Conservation (phyloP, 2,329 filamentous ascomycete genomes). For the Calonectria multiphialidica region DNA sequence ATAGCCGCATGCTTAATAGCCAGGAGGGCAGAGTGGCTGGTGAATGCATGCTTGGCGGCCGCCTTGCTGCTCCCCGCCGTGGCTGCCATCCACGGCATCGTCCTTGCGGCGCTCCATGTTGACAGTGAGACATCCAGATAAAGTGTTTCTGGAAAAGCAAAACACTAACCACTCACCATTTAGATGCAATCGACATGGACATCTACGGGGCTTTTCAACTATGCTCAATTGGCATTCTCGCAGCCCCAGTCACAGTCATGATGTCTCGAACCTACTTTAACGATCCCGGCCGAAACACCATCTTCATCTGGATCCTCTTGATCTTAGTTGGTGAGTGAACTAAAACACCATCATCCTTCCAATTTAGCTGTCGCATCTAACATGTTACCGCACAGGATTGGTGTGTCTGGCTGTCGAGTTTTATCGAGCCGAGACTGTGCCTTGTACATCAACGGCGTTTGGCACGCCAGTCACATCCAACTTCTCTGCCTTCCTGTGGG, state of each 20-base stretch:
- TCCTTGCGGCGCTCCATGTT: conserved; percentile 70
- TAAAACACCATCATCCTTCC: fast-evolving
- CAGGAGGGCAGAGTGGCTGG: conserved; percentile 71
- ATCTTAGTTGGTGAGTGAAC: conserved; percentile 65
- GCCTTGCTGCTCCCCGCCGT: conserved; percentile 73
- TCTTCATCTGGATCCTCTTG: conserved; percentile 75
- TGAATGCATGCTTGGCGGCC: conserved; percentile 72
- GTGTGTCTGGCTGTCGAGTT: conserved; percentile 75
- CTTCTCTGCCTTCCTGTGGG: conserved; percentile 58
- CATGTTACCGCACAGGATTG: conserved; percentile 55
- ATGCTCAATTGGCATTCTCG: conserved; percentile 74
- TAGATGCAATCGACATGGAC: conserved; percentile 76
- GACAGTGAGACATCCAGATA: conserved; percentile 60
- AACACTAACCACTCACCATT: background rate
- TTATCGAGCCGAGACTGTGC: conserved; percentile 61
- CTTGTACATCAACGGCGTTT: conserved; percentile 56
- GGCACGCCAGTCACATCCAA: conserved; percentile 52
- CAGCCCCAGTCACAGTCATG: conserved; percentile 72
- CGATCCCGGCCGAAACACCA: conserved; percentile 72
- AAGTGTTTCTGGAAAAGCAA: background rate
- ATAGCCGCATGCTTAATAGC: conserved; percentile 73
- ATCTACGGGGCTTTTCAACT: conserved; percentile 77
- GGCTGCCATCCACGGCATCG: conserved; percentile 73
- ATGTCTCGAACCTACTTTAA: conserved; percentile 74
- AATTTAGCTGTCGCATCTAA: background rate